Evolutionary conservation across 73 alveolate species (phyloP).

Genomic region (Halteria grandinella): DNA sequence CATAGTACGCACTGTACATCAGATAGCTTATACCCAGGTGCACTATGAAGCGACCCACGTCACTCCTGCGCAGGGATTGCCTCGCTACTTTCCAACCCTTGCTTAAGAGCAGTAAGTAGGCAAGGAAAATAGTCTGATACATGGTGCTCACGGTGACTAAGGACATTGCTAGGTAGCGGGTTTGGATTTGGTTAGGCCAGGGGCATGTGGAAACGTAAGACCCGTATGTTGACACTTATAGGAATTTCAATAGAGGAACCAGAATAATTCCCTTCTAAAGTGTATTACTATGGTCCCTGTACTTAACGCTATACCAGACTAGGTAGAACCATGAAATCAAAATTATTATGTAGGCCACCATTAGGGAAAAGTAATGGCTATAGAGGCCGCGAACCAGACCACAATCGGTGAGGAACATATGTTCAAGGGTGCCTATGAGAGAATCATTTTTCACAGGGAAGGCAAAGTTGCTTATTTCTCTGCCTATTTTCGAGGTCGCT

Average conservation of each 20-base stretch:
- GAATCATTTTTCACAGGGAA: no score
- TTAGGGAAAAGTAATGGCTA: no score
- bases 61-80: constrained; percentile 14
- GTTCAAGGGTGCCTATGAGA: no score
- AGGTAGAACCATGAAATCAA: not conserved
- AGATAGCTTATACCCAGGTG: constrained; percentile 57
- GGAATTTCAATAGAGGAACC: constrained; percentile 35
- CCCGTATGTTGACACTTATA: constrained; percentile 24
- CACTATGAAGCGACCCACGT: constrained; percentile 44
- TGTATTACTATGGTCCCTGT: not conserved
- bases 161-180: constrained; percentile 64
- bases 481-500: no score
- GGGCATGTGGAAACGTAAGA: constrained; percentile 52
- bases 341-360: no score
- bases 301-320: constrained; percentile 8
- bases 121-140: constrained; percentile 57
- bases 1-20: constrained; percentile 55
- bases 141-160: constrained; percentile 51
- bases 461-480: no score
- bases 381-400: no score
- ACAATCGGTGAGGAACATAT: no score
- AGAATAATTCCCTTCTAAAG: constrained; percentile 17
- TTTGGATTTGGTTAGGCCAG: constrained; percentile 40
- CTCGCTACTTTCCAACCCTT: constrained; percentile 63
- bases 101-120: constrained; percentile 44